Conservation (phyloP, 192 early-diverging fungal genomes). For the Backusella circina region DNA sequence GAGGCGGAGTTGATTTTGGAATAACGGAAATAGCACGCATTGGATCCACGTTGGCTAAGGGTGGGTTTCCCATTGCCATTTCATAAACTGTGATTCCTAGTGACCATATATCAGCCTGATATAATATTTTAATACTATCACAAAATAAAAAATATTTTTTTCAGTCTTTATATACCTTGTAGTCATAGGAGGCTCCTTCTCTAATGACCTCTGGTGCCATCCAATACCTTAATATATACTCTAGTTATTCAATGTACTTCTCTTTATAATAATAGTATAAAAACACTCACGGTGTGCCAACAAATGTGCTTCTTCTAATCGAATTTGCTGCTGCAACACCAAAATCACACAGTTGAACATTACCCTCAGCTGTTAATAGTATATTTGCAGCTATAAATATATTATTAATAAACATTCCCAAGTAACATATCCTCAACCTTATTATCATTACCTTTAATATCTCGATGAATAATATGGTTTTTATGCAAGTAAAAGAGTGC, state of each 20-base stretch:
- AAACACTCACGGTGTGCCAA: conserved; percentile 73
- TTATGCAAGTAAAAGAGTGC: conserved; percentile 94
- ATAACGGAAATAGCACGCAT: conserved; percentile 87
- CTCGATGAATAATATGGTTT: conserved; percentile 92
- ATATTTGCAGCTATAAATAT: conserved; percentile 78
- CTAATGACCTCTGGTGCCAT: conserved; percentile 86
- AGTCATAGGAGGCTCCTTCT: conserved; percentile 85
- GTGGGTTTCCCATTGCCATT: conserved; percentile 92
- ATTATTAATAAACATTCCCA: neutral
- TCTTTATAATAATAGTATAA: neutral
- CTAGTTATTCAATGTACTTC: neutral
- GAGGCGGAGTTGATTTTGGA: conserved; percentile 76
- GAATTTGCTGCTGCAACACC: conserved; percentile 86
- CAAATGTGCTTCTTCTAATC: conserved; percentile 87
- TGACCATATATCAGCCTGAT: conserved; percentile 97
- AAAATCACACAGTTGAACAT: conserved; percentile 95
- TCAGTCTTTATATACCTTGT: conserved; percentile 69
- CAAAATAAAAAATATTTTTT: neutral
- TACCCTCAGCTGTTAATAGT: conserved; percentile 82
- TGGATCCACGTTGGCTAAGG: conserved; percentile 87
- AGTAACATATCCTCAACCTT: neutral
- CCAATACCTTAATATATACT: conserved; percentile 52
- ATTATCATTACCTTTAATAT: conserved; percentile 97
- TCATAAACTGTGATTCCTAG: conserved; percentile 98
- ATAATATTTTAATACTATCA: neutral